These are phyloP conservation scores for Cyclanthera cordifolia DNA, from an alignment of 306 rosid genomes.

Conservation along the genomic window DNA sequence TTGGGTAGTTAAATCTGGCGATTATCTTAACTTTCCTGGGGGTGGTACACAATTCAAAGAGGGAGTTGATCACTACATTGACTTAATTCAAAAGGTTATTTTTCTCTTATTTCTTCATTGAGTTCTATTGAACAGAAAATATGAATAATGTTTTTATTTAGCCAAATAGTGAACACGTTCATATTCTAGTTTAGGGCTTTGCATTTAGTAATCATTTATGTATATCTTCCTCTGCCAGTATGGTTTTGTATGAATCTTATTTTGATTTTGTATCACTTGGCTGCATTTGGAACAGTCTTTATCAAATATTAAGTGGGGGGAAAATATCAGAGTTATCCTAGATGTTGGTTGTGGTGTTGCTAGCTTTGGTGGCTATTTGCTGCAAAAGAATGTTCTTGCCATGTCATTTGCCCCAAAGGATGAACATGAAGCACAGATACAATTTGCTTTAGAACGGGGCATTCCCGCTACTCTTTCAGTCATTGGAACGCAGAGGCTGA, in stretches of 20 bases:
- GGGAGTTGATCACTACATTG: slow-evolving; percentile 56
- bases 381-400: slow-evolving; percentile 68
- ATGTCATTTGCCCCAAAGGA: slow-evolving; percentile 98
- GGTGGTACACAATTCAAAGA: slow-evolving; percentile 98
- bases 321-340: slow-evolving; percentile 60
- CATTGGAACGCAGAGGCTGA: slow-evolving; percentile 78
- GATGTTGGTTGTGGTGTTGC: slow-evolving; percentile 99
- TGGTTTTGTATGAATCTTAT: background rate
- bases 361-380: slow-evolving; percentile 83
- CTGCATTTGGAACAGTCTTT: slow-evolving; percentile 31
- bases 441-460: slow-evolving; percentile 92
- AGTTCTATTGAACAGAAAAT: no score
- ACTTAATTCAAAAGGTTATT: slow-evolving; percentile 45
- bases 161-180: background rate
- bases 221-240: no score
- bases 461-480: slow-evolving; percentile 92
- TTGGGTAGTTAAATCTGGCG: slow-evolving; percentile 72
- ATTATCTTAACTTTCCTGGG: slow-evolving; percentile 75
- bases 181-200: background rate
- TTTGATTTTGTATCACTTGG: background rate
- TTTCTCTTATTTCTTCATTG: no score
- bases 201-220: no score
- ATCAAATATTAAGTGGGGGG: slow-evolving; percentile 58
- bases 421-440: slow-evolving; percentile 99
- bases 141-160: slow-evolving; percentile 9